Base-by-base conservation (phyloP, 352 stramenopile species). In the Globisporangium radiosum region DNA sequence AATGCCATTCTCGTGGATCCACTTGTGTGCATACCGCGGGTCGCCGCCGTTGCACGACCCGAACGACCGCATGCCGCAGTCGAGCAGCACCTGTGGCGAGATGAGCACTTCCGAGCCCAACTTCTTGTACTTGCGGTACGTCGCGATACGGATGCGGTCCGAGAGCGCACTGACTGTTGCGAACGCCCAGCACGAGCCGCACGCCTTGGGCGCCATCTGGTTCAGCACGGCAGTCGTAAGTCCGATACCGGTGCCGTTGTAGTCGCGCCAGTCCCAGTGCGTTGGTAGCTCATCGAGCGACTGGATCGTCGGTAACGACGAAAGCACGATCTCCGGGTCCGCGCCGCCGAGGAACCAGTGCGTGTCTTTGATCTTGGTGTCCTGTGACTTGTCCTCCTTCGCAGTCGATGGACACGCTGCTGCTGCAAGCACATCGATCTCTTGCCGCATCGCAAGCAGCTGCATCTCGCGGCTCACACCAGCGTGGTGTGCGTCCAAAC, bases 1-100 rank as follows among this genome's bases (percentile, higher is more conserved):
- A 54, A 92, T 90, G 45, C 82, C 82, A 47, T 92, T 87, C 63
- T 89, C 78, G 45, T 88, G 75, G 59, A 92, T 92, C 82, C 82
- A 92, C 63, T 92, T 85, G 69, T 92, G 81, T 17, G 81, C 81
- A 47, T 85, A 85, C n/a, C 81, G 74, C 13, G 81, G 81, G 37
- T 92, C 82, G n/a, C 82, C 82, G n/a, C 82, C 82, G 17, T 72
- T 77, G 61, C 82, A 90, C 52, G 82, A 92, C 13, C 82, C 79
- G 49, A 92, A 92, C 2, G 78, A 89, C 6, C 80, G 79, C 82
- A 92, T 92, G 38, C 82, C 82, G 50, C 82, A 92, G 62, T 92
- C 80, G 5, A 92, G 58, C 49, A 92, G 63, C 36, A 79, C 72
- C 60, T 92, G 80, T 11, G 79, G 79, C 13, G 82, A 89, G 25